These are phyloP conservation scores for Berberis thunbergii DNA, from an alignment of 164 flowering plant genomes.

Conservation along the genomic window DNA sequence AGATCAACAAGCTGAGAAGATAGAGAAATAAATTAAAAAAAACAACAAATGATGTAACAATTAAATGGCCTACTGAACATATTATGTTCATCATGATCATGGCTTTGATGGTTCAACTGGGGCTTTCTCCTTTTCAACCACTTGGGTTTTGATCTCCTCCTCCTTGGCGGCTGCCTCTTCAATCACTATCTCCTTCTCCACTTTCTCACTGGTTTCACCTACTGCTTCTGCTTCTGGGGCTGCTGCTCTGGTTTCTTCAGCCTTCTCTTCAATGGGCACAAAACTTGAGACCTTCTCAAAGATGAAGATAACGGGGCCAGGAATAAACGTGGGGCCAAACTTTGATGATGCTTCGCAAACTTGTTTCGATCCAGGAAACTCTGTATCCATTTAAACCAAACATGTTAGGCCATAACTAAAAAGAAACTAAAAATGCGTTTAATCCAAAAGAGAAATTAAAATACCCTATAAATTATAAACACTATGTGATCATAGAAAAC, in stretches of 20 bases:
- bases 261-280: slow-evolving; percentile 37
- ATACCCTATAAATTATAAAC: too few species aligned
- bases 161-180: slow-evolving; percentile 23
- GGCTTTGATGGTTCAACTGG: not conserved
- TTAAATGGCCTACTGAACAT: too few species aligned
- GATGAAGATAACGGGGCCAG: slow-evolving; percentile 61
- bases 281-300: slow-evolving; percentile 77
- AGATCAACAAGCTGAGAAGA: too few species aligned
- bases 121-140: not conserved
- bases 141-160: slow-evolving; percentile 16
- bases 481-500: not conserved
- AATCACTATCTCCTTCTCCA: slow-evolving; percentile 25
- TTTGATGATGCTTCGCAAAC: slow-evolving; percentile 50
- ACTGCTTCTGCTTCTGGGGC: slow-evolving; percentile 13
- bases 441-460: too few species aligned
- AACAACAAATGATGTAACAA: too few species aligned
- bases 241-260: not conserved
- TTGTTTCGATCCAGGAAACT: slow-evolving; percentile 69
- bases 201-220: slow-evolving; percentile 10
- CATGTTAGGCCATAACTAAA: not conserved
- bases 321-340: slow-evolving; percentile 37
- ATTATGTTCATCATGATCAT: too few species aligned
- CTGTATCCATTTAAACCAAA: slow-evolving; percentile 17
- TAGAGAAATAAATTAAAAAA: too few species aligned
- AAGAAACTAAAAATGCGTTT: not conserved